Evolutionary conservation across 139 green algal genomes (phyloP), one percentile per base, ranked within the genome.

Genomic region (Haematococcus lacustris): DNA sequence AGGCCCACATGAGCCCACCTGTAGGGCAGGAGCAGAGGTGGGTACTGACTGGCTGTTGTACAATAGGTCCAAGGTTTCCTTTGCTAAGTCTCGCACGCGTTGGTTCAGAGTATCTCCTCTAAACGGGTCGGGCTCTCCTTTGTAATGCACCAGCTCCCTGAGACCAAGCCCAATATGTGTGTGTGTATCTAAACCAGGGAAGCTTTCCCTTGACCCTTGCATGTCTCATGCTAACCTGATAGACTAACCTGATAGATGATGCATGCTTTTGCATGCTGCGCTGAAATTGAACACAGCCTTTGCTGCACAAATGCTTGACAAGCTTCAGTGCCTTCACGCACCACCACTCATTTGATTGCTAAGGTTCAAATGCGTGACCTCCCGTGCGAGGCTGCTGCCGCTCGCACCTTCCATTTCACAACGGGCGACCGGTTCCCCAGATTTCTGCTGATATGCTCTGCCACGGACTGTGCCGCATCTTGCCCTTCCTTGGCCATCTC

Each of bases 341-440:
- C 59, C 39, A 21, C 43, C 64, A 25, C 5, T 41, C 28, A n/a
- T 28, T 51, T 47, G 9, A 53, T 6, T 53, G 7, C 32, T 38
- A 28, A 5, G 3, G 4, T 53, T 4, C 3, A 34, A 37, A 28
- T 37, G 25, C 38, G 68, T 67, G 38, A n/a, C 7, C 9, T 7
- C 25, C 60, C 37, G 25, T 38, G 66, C 1, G 47, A 6, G 63
- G 53, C 67, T 38, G 43, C 0, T 51, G 41, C 30, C 37, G 6
- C 32, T 34, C 64, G 3, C 60, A 91, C 88, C 86, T 96, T 95
- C 39, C 84, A 86, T 71, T 95, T 95, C 2, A 91, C 83, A 1
- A 87, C 38, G 0, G 91, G 85, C 3, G 77, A 85, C 63, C 77
- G 86, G 78, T 84, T 63, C 2, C 39, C 40, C 7, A 96, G 82